Percentiles rank a stretch among this genome's conserved stretches.
phyloP scores from a whole-genome alignment of 768 basidiomycete species.

The Auriscalpium orientale region DNA sequence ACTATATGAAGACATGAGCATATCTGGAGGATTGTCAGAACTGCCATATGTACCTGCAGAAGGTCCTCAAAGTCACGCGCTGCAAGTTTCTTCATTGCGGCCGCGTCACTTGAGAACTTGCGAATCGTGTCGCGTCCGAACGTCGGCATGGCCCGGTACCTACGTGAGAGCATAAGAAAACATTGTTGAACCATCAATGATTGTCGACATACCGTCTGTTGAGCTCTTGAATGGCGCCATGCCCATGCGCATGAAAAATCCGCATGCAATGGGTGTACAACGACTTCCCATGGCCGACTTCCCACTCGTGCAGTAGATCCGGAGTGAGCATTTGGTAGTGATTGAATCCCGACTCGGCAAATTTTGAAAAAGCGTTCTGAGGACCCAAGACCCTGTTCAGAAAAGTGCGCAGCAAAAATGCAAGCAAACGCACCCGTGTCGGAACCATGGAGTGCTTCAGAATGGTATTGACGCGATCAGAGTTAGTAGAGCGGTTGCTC shows the following conservation, averaged over 20 bases:
- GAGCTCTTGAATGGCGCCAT: background rate
- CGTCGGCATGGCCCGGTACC: conserved; percentile 13
- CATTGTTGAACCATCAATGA: no score
- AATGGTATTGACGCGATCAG: conserved; percentile 4
- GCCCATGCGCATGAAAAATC: conserved; percentile 11
- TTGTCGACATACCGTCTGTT: background rate
- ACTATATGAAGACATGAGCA: conserved; percentile 5
- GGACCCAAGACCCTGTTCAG: background rate
- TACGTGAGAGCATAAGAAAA: no score
- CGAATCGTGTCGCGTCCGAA: conserved; percentile 20
- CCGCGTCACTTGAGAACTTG: conserved; percentile 15
- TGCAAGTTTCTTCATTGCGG: conserved; percentile 22
- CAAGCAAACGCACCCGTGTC: conserved; percentile 6
- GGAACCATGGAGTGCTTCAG: conserved; percentile 17
- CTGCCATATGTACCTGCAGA: conserved; percentile 12
- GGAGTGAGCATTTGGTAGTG: conserved; percentile 18
- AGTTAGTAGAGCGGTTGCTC: background rate
- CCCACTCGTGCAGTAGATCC: conserved; percentile 26
- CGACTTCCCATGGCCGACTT: conserved; percentile 26
- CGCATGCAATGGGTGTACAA: conserved; percentile 22
- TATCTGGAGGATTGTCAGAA: background rate
- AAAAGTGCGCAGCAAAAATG: background rate
- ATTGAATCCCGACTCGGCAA: conserved; percentile 14
- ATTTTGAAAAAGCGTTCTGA: conserved; percentile 27
- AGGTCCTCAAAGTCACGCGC: conserved; percentile 24